Evolutionary conservation across 805 yeast genomes (phyloP), one percentile per base, ranked within the genome.

Genomic region (Wickerhamiella slavikovae): DNA sequence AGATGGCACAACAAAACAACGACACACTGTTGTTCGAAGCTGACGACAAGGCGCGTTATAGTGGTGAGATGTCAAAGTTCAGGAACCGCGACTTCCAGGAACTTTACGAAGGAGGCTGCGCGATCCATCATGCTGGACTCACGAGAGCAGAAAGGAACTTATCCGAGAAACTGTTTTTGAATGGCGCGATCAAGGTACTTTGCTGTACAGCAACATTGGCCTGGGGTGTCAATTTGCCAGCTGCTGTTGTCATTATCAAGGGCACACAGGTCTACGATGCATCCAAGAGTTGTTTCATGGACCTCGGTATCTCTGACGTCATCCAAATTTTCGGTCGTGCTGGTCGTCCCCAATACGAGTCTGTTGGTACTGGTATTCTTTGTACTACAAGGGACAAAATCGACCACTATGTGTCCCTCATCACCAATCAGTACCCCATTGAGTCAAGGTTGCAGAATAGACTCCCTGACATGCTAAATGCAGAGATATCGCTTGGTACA

Each of bases 191-290:
- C 37, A 77, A 73, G 35, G 96, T 89, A 0, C 55, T 89, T 12
- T 76, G 92, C 43, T 82, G 94, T 62, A 89, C 99, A 2, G 93
- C 98, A 0, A 89, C 99, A 0, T 64, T 89, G 34, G 99, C 99
- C 0, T 89, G 99, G 99, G 99, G 99, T 65, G 96, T 89, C 13
- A 89, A 89, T 47, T 58, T 89, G 35, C 98, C 99, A 2, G 98
- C 98, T 5, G 95, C 94, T 2, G 93, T 82, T 24, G 99, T 89
- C 14, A 78, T 89, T 37, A 71, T 89, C 19, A 89, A 89, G 44
- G 99, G 99, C 0, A 89, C 99, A 0, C 93, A 85, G 45, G 82
- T 89, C 0, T 89, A 89, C 47, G 92, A 89, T 47, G 64, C 96
- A 0, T 79, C 83, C 47, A 75, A 74, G 30, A 98, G 98, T 62